These are phyloP conservation scores for Diplogelasinospora grovesii DNA, from an alignment of 495 filamentous ascomycete genomes.

Conservation along the genomic window DNA sequence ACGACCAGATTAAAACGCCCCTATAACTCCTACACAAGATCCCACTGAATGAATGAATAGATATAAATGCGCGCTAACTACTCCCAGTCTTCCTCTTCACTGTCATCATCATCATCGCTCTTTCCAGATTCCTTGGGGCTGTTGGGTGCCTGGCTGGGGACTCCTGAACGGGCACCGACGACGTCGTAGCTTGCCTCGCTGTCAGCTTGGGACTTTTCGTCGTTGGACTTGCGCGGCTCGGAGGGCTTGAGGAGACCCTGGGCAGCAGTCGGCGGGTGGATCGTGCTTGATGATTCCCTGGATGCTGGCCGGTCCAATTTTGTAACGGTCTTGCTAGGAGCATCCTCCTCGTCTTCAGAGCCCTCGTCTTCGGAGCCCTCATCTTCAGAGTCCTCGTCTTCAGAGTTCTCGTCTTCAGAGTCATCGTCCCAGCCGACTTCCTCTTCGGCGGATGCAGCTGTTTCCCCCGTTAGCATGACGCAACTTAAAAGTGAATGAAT, in stretches of 20 bases:
- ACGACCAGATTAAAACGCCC: too few species aligned
- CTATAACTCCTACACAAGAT: too few species aligned
- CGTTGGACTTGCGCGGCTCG: constrained; percentile 73
- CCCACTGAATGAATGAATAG: too few species aligned
- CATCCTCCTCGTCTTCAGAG: too few species aligned
- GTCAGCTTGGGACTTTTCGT: constrained; percentile 75
- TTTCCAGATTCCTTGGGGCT: constrained; percentile 61
- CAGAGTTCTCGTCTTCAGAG: constrained; percentile 16
- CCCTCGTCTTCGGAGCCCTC: too few species aligned
- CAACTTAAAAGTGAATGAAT: too few species aligned
- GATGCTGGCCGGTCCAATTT: constrained; percentile 35
- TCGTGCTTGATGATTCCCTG: constrained; percentile 46
- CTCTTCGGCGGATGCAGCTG: constrained; percentile 60
- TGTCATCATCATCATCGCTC: constrained; percentile 38
- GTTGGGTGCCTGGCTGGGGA: constrained; percentile 62
- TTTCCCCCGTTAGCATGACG: too few species aligned
- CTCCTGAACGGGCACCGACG: constrained; percentile 66
- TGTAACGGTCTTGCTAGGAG: constrained; percentile 21
- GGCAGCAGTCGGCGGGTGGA: constrained; percentile 33
- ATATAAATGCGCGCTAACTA: constrained; percentile 36
- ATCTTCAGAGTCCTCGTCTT: constrained; percentile 7
- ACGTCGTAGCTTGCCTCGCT: constrained; percentile 93
- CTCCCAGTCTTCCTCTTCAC: constrained; percentile 72
- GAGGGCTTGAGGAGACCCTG: constrained; percentile 44
- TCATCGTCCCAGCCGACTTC: constrained; percentile 73